Evolutionary conservation across 345 rosid genomes (phyloP), one percentile per base, ranked within the genome.

Genomic region (Boechera retrofracta): DNA sequence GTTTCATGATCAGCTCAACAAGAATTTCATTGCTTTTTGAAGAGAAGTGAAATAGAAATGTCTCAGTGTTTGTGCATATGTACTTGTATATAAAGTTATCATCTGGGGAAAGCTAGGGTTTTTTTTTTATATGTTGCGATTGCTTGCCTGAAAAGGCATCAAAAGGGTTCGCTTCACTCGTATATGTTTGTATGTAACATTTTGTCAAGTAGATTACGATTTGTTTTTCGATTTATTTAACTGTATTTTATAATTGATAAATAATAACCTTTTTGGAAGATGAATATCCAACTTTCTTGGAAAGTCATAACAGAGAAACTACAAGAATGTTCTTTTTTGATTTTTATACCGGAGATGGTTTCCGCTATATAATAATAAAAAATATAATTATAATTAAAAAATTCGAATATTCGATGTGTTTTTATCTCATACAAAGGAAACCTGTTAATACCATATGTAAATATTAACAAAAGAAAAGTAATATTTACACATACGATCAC

Each of bases 1-100:
- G 59, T 78, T 78, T 59, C 82, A 73, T 45, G 82, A 78, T n/a
- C 82, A 78, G 52, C 77, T 78, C 5, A 58, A 72, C 0, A 78
- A 78, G 7, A 73, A 73, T 53, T 72, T 73, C 52, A 67, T 78
- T 2, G 74, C 64, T 67, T 73, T 73, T 39, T 33, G 58, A 78
- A 72, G 67, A 51, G 35, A 59, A 36, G 36, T 35, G n/a, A 36
- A 53, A 61, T 42, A 69, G 49, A 42, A 42, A 1, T 31, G 18
- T 5, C 38, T 60, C 9, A 32, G 39, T 60, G 63, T 60, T 68
- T 60, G 71, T 70, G 53, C 29, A 55, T 64, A 71, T 77, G 7
- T 72, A 36, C 7, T 29, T 69, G 76, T 55, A 64, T 16, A 56
- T 64, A 71, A 2, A 69, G 33, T 16, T 35, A 56, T 28, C 6